Base-by-base conservation (phyloP, 352 stramenopile genomes). In the Globisporangium yorkense region DNA sequence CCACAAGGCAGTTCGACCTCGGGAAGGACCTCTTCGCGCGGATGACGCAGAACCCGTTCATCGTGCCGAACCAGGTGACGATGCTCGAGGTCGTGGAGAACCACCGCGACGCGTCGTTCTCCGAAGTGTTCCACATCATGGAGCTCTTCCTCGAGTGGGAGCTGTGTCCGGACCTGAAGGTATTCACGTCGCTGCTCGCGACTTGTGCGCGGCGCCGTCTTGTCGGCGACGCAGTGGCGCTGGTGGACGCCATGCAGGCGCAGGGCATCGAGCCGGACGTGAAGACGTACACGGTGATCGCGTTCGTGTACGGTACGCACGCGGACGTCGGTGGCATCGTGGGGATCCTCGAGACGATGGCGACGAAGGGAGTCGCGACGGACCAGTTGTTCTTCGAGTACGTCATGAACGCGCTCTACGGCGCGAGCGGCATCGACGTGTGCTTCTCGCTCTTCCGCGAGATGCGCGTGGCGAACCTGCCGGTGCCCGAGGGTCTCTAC, bases 81-180 rank as follows among this genome's bases (percentile, higher is more conserved):
- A 92, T 92, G 80, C 59, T 89, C 27, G 72, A 87, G 56, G 80
- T 90, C 67, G 82, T 90, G 20, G 76, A 89, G 54, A 89, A 77
- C 43, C 74, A 92, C 51, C 68, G 72, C 21, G 64, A 84, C 2
- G 74, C 75, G 18, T 65, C 82, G 13, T 76, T 89, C 37, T 63
- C 72, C 12, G 77, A 92, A 12, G 55, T 92, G 46, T 89, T 88
- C 54, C 47, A 73, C 31, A 67, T 90, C 41, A 85, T 92, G 77
- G 74, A 90, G 46, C 51, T 75, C 16, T 89, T 92, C 52, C 66
- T 92, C 7, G 73, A 88, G 39, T 71, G 74, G 54, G 62, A 74
- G 1, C 21, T 92, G 39, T 51, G 51, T 5, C 79, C 80, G 10
- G 87, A 87, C 46, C 67, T 85, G 40, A 76, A 89, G 33, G 82